Base-by-base conservation (phyloP, 2,329 filamentous ascomycete species). In the Diatrype stigma region DNA sequence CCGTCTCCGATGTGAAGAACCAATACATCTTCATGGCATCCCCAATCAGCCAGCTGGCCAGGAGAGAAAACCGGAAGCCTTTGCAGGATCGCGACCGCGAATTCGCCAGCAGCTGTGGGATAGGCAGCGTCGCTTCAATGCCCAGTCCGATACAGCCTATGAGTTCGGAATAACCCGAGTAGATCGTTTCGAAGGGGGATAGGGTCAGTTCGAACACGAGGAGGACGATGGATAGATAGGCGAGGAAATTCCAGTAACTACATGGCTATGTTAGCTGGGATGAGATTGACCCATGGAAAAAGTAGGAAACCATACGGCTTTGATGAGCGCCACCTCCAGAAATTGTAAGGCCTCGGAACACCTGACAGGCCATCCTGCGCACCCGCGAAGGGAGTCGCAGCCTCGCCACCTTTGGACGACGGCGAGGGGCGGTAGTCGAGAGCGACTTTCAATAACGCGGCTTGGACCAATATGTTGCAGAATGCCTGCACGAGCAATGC, bases 1-100 rank as follows among this genome's bases (percentile, higher is more conserved):
- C 75, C 3, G 81, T 81, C 1, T 78, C 81, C 1, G 86, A 81
- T 2, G 85, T 88, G 54, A 92, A 87, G 73, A 93, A 94, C 84
- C 84, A 87, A 63, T 90, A 88, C 79, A 93, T 87, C 77, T 95
- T 95, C 85, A 94, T 90, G 8, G 81, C 76, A 68, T 95, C 89
- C 54, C 89, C 89, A 2, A 86, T 72, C 48, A 95, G 73, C 89
- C 89, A 95, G 67, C 85, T 90, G 26, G 77, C 80, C 51, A 94
- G 73, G 4, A 95, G 85, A 6, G 85, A 90, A 11, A 90, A 64
- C 16, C 89, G 80, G 70, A 95, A 90, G 6, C 89, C 89, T 67
- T 84, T 86, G 73, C 86, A 90, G 2, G 87, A 90, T 53, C 79
- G 76, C 4, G 81, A 78, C 32, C 80, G 79, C 56, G 80, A 75